Evolutionary conservation across 2,329 filamentous ascomycete species (phyloP).

Genomic region (Domatiomyces globalis): DNA sequence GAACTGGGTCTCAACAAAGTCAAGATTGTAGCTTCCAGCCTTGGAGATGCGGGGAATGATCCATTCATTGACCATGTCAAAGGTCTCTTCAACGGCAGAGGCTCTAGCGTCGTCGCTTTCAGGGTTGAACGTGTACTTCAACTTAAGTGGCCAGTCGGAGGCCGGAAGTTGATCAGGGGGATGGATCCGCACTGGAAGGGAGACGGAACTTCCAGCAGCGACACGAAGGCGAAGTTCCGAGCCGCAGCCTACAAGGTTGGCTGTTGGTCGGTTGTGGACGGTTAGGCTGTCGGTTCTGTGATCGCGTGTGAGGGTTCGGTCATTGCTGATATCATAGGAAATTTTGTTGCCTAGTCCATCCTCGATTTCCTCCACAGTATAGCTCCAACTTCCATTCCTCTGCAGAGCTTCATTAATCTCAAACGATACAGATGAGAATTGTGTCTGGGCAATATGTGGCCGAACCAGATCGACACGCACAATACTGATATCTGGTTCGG

Average conservation of each 20-base stretch:
- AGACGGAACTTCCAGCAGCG: conserved; percentile 54
- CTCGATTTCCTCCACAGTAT: conserved; percentile 79
- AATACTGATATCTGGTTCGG: conserved; percentile 53
- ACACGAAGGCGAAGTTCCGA: conserved; percentile 68
- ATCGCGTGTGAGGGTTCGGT: conserved; percentile 31
- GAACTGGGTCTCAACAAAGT: conserved; percentile 61
- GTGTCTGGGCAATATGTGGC: conserved; percentile 58
- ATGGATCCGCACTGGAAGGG: conserved; percentile 48
- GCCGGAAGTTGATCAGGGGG: conserved; percentile 48
- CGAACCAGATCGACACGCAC: conserved; percentile 41
- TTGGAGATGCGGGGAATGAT: conserved; percentile 56
- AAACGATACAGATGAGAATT: conserved; percentile 58
- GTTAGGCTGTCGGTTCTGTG: conserved; percentile 66
- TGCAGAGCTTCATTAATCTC: conserved; percentile 82
- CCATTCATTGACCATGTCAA: conserved; percentile 23
- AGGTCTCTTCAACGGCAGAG: conserved; percentile 43
- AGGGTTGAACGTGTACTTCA: conserved; percentile 73
- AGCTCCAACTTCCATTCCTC: conserved; percentile 67
- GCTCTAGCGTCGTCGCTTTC: conserved; percentile 55
- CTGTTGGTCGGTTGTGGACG: conserved; percentile 73
- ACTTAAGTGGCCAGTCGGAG: conserved; percentile 51
- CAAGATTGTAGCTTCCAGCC: conserved; percentile 75
- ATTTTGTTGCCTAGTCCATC: conserved; percentile 81
- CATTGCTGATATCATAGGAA: conserved; percentile 41
- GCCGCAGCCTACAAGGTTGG: conserved; percentile 61